Evolutionary conservation across 768 basidiomycete genomes (phyloP).

Genomic region (Suillus cothurnatus): DNA sequence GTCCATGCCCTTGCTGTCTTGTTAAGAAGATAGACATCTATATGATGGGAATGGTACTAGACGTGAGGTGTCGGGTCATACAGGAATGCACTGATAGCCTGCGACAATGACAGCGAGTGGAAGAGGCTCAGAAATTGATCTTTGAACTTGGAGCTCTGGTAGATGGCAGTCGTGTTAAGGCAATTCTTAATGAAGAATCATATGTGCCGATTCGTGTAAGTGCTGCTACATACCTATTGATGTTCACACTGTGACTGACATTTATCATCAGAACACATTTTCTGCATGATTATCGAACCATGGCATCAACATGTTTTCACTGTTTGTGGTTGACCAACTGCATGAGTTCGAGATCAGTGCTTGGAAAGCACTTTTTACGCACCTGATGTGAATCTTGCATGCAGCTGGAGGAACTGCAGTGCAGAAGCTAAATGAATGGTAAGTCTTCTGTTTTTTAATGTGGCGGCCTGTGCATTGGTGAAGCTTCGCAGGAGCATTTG

Average conservation of each 20-base stretch:
- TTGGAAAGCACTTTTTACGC: too few relatives aligned
- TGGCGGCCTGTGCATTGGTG: too few relatives aligned
- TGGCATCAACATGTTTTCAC: slow-evolving; percentile 24
- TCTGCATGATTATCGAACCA: slow-evolving; percentile 20
- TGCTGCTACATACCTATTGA: too few relatives aligned
- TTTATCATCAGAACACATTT: slow-evolving; percentile 17
- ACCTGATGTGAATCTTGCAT: too few relatives aligned
- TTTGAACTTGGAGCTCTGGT: slow-evolving; percentile 8
- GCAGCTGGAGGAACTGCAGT: too few relatives aligned
- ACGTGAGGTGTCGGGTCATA: slow-evolving; percentile 8
- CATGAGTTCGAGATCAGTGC: background rate
- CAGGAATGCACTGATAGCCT: slow-evolving; percentile 1
- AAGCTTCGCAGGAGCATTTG: too few relatives aligned
- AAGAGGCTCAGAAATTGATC: slow-evolving; percentile 12
- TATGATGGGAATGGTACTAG: slow-evolving; percentile 15
- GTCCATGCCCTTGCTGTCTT: slow-evolving; percentile 23
- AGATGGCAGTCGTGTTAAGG: slow-evolving; percentile 7
- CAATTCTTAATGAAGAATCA: slow-evolving; percentile 6
- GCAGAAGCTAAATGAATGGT: too few relatives aligned
- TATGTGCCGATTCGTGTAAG: too few relatives aligned
- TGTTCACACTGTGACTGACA: background rate
- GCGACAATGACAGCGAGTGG: background rate
- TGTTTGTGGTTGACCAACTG: slow-evolving; percentile 23
- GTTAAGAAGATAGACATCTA: slow-evolving; percentile 11
- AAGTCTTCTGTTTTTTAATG: too few relatives aligned